Base-by-base conservation (phyloP, 768 basidiomycete genomes). In the Paxillus ammoniavirescens region DNA sequence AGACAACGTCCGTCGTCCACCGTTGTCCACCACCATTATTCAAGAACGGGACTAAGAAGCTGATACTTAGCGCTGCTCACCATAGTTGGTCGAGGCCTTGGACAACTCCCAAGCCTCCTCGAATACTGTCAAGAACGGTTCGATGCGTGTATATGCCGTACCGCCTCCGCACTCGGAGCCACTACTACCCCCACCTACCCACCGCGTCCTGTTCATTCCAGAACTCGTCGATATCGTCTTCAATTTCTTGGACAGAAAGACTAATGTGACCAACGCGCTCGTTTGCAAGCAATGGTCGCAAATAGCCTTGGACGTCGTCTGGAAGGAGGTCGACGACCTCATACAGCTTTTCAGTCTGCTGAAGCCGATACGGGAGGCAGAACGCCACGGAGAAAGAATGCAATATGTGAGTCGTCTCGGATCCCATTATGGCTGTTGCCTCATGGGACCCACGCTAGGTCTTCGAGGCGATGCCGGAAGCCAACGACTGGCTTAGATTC, bases 241-340 rank as follows among this genome's bases (percentile, higher is more conserved):
- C 64, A 66, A 66, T 31, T 77, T 73, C 54, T 59, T 83, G 21
- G 79, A 80, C 55, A 60, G 60, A 8, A 31, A 53, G 2, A 65
- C 75, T 4, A 78, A 82, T 57, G 71, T 72, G 1, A 54, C 53
- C 2, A 83, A 79, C 47, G 83, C 80, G 2, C 67, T 70, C 30
- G 82, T 86, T 14, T 86, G 80, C 72, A 83, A 76, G 58, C 60
- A 54, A 44, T 87, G 86, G 86, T 81, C 79, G 2, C 75, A 80
- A 10, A 66, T 81, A 23, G 81, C 83, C 1, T 65, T 86, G 51
- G 79, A 84, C 60, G 60, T 70, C n/a, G 62, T 86, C 0, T 87
- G 86, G 86, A 73, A 68, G 49, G 75, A 82, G 2, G 76, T 85
- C 7, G 66, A 73, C 47, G 73, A 79, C 54, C 64, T 82, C 1